These are phyloP conservation scores for Venturia pyrina DNA, from an alignment of 2,329 filamentous ascomycete genomes.

Conservation along the genomic window DNA sequence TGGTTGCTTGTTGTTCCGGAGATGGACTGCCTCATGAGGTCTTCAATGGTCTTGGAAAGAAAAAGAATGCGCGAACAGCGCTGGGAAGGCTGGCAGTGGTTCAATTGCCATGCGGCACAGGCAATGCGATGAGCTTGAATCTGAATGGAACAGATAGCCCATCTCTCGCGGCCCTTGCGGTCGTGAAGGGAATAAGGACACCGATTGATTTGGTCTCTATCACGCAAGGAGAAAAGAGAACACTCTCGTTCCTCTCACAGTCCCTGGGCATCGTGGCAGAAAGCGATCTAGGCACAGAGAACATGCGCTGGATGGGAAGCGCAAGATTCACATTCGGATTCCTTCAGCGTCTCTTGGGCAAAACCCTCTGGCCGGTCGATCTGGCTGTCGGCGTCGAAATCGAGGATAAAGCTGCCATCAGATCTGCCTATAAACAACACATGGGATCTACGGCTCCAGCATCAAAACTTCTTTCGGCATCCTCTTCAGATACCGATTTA, in stretches of 20 bases:
- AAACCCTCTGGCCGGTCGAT: constrained; percentile 80
- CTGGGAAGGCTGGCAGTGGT: constrained; percentile 69
- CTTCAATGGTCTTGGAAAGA: constrained; percentile 80
- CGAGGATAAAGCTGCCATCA: constrained; percentile 50
- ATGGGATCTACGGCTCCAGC: constrained; percentile 17
- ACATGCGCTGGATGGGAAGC: constrained; percentile 86
- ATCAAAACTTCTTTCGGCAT: not conserved
- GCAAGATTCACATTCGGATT: constrained; percentile 79
- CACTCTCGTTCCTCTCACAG: constrained; percentile 83
- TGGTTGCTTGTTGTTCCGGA: constrained; percentile 80
- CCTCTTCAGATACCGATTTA: constrained; percentile 5
- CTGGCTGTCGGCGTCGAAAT: constrained; percentile 76
- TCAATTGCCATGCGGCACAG: constrained; percentile 84
- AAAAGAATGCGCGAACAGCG: constrained; percentile 63
- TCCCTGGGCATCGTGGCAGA: constrained; percentile 85
- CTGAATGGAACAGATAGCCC: constrained; percentile 70
- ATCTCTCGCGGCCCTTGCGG: constrained; percentile 65
- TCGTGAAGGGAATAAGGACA: constrained; percentile 80
- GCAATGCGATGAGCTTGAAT: constrained; percentile 89
- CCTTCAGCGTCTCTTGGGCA: constrained; percentile 62
- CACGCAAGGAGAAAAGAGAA: constrained; percentile 60
- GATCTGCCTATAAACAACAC: constrained; percentile 20
- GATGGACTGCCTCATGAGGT: constrained; percentile 89
- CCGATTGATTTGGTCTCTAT: constrained; percentile 79
- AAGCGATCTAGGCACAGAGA: constrained; percentile 77